Evolutionary conservation across 176 grass and related monocot genomes (phyloP), one percentile per base, ranked within the genome.

Genomic region (Zea luxurians): DNA sequence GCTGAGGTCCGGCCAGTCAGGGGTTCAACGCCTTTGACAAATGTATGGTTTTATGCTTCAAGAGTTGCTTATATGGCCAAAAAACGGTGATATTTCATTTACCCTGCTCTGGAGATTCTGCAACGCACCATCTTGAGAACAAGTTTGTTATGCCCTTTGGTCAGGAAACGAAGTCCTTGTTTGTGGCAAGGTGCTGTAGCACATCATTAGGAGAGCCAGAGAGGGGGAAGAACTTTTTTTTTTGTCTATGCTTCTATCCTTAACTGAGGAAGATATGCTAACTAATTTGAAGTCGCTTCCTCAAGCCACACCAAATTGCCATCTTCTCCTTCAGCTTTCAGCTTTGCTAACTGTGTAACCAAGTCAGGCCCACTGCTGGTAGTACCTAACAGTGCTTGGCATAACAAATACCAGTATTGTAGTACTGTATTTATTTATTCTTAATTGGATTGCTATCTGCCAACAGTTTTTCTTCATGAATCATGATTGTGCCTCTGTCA

Each of bases 401-500:
- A 17, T 71, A 35, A 15, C 11, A 16, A 37, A 37, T 53, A 10
- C 12, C 12, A 60, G n/a, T 44, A 75, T 34, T 8, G 7, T 2
- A 13, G 18, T 46, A 46, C 36, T 63, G 20, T 59, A 10, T 48
- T 54, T 36, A 1, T 46, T 45, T 44, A 42, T 74, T 50, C 8
- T 78, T 61, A 6, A 45, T 79, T 64, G 7, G 37, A 71, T 77
- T 52, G 55, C 4, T 61, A 5, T 38, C 6, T 50, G 17, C 17
- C 55, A 65, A 37, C 49, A 83, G 9, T 49, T 49, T 78, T 34
- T 83, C 7, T 60, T 15, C 68, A 4, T 58, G 43, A 45, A 52
- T 42, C 16, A 37, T 81, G 69, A 64, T 50, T 60, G 17, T 18
- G 40, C 43, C 48, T 77, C 48, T 27, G 27, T 27, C 27, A 27